phyloP scores from a whole-genome alignment of 768 basidiomycete genomes.

The Candolleomyces eurysporus region DNA sequence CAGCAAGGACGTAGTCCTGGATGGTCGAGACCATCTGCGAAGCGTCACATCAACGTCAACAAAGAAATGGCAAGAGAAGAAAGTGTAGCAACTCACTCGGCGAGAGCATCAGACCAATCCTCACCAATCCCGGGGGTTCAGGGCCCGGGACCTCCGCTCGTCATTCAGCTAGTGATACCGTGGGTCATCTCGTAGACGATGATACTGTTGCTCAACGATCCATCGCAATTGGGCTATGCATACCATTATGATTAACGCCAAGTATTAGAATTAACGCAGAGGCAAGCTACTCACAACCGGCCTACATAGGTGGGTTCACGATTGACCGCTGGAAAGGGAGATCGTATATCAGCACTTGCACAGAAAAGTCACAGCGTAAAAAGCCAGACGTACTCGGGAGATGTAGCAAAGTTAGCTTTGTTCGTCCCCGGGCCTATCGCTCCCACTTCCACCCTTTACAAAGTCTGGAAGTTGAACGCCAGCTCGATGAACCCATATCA shows the following conservation, averaged over 20 bases:
- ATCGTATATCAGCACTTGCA: background rate
- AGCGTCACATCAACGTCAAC: conserved; percentile 21
- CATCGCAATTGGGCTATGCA: conserved; percentile 24
- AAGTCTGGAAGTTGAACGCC: conserved; percentile 49
- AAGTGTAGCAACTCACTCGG: background rate
- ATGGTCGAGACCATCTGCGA: conserved; percentile 38
- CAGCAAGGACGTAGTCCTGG: conserved; percentile 41
- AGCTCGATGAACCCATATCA: conserved; percentile 51
- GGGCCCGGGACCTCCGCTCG: conserved; percentile 55
- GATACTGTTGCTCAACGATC: conserved; percentile 58
- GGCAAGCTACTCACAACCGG: conserved; percentile 15
- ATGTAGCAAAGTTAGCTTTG: conserved; percentile 43
- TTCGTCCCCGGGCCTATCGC: conserved; percentile 46
- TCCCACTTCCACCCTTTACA: conserved; percentile 47
- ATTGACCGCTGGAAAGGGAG: conserved; percentile 28
- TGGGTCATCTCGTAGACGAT: conserved; percentile 47
- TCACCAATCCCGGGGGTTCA: conserved; percentile 70
- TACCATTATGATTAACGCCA: background rate
- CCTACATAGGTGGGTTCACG: conserved; percentile 30
- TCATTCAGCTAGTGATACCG: conserved; percentile 45
- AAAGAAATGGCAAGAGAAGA: background rate
- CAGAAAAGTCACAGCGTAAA: background rate
- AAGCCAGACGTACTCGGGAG: conserved; percentile 29
- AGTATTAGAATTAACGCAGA: background rate
- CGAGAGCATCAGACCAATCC: conserved; percentile 22